These are phyloP conservation scores for Backusella circina DNA, from an alignment of 192 early-diverging fungal species.

Conservation along the genomic window DNA sequence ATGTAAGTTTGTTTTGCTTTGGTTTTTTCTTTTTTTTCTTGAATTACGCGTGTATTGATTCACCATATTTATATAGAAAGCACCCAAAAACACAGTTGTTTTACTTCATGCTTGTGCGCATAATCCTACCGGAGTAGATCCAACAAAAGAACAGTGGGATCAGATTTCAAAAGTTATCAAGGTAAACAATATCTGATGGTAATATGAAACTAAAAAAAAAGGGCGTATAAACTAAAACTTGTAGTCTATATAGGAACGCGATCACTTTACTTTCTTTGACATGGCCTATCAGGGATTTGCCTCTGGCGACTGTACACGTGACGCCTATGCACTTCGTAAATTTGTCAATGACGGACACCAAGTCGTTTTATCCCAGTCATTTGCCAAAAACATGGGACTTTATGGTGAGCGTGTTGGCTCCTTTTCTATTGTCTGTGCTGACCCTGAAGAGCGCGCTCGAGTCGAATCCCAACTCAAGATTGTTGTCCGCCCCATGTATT, in stretches of 20 bases:
- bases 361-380: constrained; percentile 89
- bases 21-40: not conserved
- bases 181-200: constrained; percentile 14
- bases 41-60: not conserved
- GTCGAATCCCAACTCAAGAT: constrained; percentile 93
- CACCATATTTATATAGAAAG: constrained; percentile 55
- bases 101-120: constrained; percentile 98
- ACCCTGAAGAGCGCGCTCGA: constrained; percentile 69
- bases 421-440: constrained; percentile 78
- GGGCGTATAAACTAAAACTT: not conserved
- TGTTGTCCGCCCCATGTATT: constrained; percentile 94
- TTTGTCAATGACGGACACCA: constrained; percentile 83
- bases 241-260: constrained; percentile 39
- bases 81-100: constrained; percentile 83
- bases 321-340: constrained; percentile 90
- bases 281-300: constrained; percentile 99
- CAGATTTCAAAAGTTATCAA: constrained; percentile 78
- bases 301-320: constrained; percentile 81
- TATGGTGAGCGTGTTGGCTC: constrained; percentile 96
- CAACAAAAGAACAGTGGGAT: constrained; percentile 87
- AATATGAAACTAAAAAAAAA: not conserved
- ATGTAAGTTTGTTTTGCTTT: constrained; percentile 48
- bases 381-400: constrained; percentile 99
- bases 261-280: constrained; percentile 94
- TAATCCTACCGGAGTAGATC: constrained; percentile 99